These are phyloP conservation scores for Zygosaccharomyces bisporus DNA, from an alignment of 805 yeast species.

Conservation along the genomic window DNA sequence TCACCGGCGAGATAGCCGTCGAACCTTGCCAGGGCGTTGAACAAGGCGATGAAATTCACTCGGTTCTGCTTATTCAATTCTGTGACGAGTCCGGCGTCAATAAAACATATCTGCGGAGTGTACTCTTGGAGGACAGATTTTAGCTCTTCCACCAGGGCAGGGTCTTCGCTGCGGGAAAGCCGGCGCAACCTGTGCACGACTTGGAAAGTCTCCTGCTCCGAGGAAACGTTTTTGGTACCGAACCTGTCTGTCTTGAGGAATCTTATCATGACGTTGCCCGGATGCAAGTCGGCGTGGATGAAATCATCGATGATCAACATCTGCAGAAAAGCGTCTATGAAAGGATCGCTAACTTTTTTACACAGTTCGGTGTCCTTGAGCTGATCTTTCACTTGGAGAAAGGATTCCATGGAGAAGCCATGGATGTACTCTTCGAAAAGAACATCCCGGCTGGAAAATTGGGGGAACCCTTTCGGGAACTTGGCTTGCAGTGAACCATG, in stretches of 20 bases:
- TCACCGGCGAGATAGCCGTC: slow-evolving; percentile 96
- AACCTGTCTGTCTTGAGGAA: slow-evolving; percentile 49
- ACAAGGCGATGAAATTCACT: slow-evolving; percentile 81
- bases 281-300: slow-evolving; percentile 94
- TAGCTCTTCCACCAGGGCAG: slow-evolving; percentile 40
- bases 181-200: slow-evolving; percentile 18
- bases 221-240: slow-evolving; percentile 30
- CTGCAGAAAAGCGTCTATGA: slow-evolving; percentile 85
- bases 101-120: slow-evolving; percentile 80
- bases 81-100: slow-evolving; percentile 92
- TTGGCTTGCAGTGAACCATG: slow-evolving; percentile 52
- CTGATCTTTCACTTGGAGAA: slow-evolving; percentile 47
- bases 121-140: slow-evolving; percentile 54
- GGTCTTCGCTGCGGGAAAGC: slow-evolving; percentile 18
- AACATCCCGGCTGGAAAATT: slow-evolving; percentile 62
- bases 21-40: slow-evolving; percentile 82
- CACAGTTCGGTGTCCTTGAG: slow-evolving; percentile 44
- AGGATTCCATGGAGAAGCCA: slow-evolving; percentile 76
- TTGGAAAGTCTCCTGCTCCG: slow-evolving; percentile 25
- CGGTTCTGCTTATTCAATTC: slow-evolving; percentile 77
- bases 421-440: slow-evolving; percentile 81
- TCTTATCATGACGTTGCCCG: slow-evolving; percentile 86
- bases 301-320: slow-evolving; percentile 93
- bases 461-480: slow-evolving; percentile 74
- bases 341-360: slow-evolving; percentile 69